Evolutionary conservation across 768 basidiomycete genomes (phyloP), one percentile per base, ranked within the genome.

Genomic region (Amanita thiersii): DNA sequence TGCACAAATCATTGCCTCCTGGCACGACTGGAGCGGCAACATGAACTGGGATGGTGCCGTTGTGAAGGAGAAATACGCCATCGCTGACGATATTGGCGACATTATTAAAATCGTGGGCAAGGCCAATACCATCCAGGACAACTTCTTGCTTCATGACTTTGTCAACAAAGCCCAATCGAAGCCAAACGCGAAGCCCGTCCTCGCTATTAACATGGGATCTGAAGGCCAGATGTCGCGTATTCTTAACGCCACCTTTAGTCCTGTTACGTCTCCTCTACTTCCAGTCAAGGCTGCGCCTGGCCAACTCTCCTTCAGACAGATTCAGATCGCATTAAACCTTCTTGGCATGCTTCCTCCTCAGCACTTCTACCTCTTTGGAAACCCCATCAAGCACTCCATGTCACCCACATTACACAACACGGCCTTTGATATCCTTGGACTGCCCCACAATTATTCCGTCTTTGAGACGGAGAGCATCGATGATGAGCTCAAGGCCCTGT

Each of bases 381-480:
- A 66, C 2, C 96, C 94, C 3, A 93, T 98, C 53, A 62, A 74
- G 0, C 77, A 87, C 46, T 96, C 91, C 2, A 84, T 90, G 74
- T 94, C 91, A 0, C 96, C 96, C 0, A 84, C 83, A 2, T 61
- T 99, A 26, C 96, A 99, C 62, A 98, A 97, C 58, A 84, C 87
- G 2, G 92, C 68, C 0, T 97, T 92, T 59, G 60, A 76, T 32
- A 55, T 70, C 11, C 75, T 98, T 15, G 91, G 91, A 1, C 69
- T 97, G 3, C 93, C 92, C 0, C 81, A 97, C 59, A 57, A 59
- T 8, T 99, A 98, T 57, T 69, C 67, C 19, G 65, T 86, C n/a
- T 64, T 88, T 24, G 89, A 98, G 63, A 85, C 86, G 0, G 56
- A 66, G 4, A 58, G 68, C 4, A 73, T 93, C 4, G 75, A 77